Evolutionary conservation across 257 asterid genomes (phyloP).

Genomic region (Ligustrum vulgare): DNA sequence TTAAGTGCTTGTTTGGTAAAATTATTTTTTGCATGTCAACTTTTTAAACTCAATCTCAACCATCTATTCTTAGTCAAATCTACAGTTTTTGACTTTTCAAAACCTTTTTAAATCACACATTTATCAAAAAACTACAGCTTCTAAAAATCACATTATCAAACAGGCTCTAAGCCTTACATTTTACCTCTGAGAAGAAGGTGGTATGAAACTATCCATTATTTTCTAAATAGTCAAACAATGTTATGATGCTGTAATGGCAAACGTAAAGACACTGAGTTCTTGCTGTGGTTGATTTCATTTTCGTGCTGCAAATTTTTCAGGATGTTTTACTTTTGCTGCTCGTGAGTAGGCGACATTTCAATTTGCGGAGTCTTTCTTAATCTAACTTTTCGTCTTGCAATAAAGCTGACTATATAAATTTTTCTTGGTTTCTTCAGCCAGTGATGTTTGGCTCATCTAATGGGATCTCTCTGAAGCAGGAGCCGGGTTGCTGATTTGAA

Average conservation of each 20-base stretch:
- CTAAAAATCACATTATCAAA: no score
- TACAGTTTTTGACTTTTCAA: no score
- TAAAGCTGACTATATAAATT: background rate
- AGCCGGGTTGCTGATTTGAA: conserved; percentile 61
- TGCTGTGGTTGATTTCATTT: background rate
- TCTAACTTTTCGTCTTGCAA: background rate
- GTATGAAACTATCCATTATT: background rate
- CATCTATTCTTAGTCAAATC: no score
- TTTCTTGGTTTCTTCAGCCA: conserved; percentile 32
- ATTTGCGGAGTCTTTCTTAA: background rate
- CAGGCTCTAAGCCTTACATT: no score
- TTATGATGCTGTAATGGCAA: no score
- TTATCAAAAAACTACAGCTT: no score
- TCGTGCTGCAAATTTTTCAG: background rate
- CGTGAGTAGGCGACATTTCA: background rate
- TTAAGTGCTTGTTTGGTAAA: no score
- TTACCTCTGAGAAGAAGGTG: background rate
- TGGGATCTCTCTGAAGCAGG: conserved; percentile 62
- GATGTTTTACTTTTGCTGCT: background rate
- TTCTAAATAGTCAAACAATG: background rate
- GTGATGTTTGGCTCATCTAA: conserved; percentile 59
- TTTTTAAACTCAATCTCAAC: no score
- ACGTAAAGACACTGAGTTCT: no score
- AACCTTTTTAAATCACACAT: no score
- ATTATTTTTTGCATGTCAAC: no score